Evolutionary conservation across 73 alveolate genomes (phyloP).

Genomic region (Paramecium caudatum): DNA sequence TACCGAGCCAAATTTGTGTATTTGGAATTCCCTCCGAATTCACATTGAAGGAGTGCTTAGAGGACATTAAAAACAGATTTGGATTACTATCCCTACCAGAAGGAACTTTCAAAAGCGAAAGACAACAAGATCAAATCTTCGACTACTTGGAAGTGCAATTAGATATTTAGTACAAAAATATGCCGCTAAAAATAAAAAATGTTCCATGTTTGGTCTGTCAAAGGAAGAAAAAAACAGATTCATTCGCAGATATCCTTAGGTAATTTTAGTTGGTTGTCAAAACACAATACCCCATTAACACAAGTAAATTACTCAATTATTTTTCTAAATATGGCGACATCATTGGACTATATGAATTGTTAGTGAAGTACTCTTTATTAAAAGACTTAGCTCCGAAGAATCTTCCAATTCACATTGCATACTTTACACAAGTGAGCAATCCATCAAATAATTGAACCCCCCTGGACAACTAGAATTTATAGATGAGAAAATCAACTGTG

Average conservation of each 20-base stretch:
- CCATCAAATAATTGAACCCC: not conserved
- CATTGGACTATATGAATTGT: constrained; percentile 27
- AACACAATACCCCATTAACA: not conserved
- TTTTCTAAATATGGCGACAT: constrained; percentile 27
- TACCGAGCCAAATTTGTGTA: not conserved
- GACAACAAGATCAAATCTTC: not conserved
- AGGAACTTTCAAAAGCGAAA: constrained; percentile 17
- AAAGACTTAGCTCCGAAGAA: not conserved
- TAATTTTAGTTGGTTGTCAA: constrained; percentile 33
- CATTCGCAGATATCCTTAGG: not conserved
- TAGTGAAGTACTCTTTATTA: not conserved
- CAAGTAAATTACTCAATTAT: not conserved
- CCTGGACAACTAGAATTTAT: not conserved
- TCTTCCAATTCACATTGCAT: constrained; percentile 9
- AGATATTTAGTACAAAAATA: not conserved
- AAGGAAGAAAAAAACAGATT: constrained; percentile 19
- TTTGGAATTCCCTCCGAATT: constrained; percentile 40
- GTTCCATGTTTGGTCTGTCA: constrained; percentile 49
- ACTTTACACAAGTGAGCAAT: constrained; percentile 10
- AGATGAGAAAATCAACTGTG: not conserved
- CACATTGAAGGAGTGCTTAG: not conserved
- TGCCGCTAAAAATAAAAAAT: constrained; percentile 4
- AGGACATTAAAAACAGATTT: constrained; percentile 29
- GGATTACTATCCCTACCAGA: not conserved
- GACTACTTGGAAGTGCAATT: constrained; percentile 58